phyloP scores from a whole-genome alignment of 352 stramenopile genomes.

The Phytophthora europaea region DNA sequence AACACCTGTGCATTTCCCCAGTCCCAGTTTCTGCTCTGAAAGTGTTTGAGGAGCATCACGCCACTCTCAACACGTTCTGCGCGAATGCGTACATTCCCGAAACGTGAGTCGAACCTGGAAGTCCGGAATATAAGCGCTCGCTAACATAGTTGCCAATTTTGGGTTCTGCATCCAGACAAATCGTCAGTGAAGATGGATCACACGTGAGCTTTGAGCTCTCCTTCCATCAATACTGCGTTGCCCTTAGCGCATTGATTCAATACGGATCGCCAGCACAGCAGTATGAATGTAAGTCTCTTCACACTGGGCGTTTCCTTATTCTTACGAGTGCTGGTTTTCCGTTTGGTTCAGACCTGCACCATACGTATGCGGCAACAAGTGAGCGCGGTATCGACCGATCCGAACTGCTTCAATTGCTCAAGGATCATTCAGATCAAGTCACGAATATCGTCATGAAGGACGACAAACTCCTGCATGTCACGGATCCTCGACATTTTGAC shows the following conservation, averaged over 20 bases:
- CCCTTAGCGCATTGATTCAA: slow-evolving; percentile 54
- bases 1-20: slow-evolving; percentile 12
- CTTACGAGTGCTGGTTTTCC: not conserved
- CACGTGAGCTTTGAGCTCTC: slow-evolving; percentile 35
- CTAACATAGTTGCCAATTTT: not conserved
- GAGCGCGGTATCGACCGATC: slow-evolving; percentile 65
- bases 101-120: slow-evolving; percentile 16
- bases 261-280: slow-evolving; percentile 54
- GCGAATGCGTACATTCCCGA: slow-evolving; percentile 22
- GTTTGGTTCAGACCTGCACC: slow-evolving; percentile 54
- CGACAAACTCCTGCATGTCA: slow-evolving; percentile 17
- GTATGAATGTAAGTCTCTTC: slow-evolving; percentile 58
- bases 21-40: slow-evolving; percentile 50
- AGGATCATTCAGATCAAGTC: slow-evolving; percentile 55
- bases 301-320: not conserved
- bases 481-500: slow-evolving; percentile 64
- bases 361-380: slow-evolving; percentile 61
- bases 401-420: slow-evolving; percentile 63
- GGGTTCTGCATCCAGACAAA: not conserved
- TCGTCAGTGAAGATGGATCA: slow-evolving; percentile 7
- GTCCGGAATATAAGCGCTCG: not conserved
- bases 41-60: slow-evolving; percentile 56
- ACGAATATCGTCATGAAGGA: slow-evolving; percentile 33
- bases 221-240: slow-evolving; percentile 67
- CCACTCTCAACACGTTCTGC: slow-evolving; percentile 57